Percentiles rank a stretch among this genome's conserved stretches.
phyloP scores from a whole-genome alignment of 2,329 filamentous ascomycete genomes.

The Cytospora chrysosperma region DNA sequence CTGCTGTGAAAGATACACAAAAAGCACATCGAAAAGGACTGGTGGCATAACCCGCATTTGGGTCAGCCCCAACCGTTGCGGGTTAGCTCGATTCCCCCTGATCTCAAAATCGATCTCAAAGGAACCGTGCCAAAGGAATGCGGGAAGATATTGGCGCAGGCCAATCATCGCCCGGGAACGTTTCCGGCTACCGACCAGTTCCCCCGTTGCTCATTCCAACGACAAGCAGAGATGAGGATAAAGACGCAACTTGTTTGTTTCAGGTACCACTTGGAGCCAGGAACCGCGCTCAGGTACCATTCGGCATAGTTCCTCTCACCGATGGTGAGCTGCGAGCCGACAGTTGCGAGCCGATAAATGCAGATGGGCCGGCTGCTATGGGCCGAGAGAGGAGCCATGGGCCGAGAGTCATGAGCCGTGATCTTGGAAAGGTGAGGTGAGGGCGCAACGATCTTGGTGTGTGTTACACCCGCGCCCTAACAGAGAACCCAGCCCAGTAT shows the following conservation, averaged over 20 bases:
- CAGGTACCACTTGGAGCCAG: conserved; percentile 14
- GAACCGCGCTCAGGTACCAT: conserved; percentile 16
- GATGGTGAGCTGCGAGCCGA: not conserved
- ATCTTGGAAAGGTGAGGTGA: conserved; percentile 5
- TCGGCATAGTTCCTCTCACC: not conserved
- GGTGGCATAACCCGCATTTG: conserved; percentile 13
- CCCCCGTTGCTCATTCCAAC: conserved; percentile 1
- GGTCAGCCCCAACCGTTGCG: conserved; percentile 8
- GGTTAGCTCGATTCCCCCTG: conserved; percentile 13
- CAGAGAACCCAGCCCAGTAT: not conserved
- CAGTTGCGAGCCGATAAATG: not conserved
- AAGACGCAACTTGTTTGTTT: conserved; percentile 9
- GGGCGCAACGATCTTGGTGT: conserved; percentile 4
- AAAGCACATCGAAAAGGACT: not conserved
- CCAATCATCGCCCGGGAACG: conserved; percentile 8
- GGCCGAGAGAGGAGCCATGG: conserved; percentile 2
- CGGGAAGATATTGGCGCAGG: conserved; percentile 9
- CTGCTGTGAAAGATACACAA: not conserved
- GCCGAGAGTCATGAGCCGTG: not conserved
- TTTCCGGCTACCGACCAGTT: conserved; percentile 17
- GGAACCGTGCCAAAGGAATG: conserved; percentile 12
- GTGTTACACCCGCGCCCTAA: conserved; percentile 12
- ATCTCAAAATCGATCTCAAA: conserved; percentile 5
- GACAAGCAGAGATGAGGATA: not conserved
- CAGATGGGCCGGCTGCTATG: not conserved